Conservation (phyloP, 2,329 filamentous ascomycete genomes). For the Neocucurbitaria cava region DNA sequence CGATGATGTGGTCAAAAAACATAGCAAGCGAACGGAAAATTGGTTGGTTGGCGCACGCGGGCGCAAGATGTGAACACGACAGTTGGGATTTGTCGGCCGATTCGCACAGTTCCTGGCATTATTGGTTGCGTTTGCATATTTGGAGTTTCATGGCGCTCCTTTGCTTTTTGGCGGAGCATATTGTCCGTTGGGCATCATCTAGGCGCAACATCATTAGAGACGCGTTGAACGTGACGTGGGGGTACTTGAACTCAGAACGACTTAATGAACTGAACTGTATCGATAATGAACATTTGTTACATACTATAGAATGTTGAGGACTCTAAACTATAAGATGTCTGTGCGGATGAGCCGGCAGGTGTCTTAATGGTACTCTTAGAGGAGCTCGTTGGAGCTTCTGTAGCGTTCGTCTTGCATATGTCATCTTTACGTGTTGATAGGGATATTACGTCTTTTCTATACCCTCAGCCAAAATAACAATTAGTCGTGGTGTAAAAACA, state of each 20-base stretch:
- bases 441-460: no score
- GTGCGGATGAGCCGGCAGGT: no score
- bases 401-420: no score
- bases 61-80: background rate
- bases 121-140: constrained; percentile 1
- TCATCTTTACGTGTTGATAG: no score
- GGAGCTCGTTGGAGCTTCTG: no score
- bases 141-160: constrained; percentile 21
- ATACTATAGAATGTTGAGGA: no score
- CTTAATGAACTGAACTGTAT: constrained; percentile 34
- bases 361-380: no score
- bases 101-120: background rate
- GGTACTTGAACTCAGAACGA: constrained; percentile 10
- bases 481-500: no score
- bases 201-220: constrained; percentile 9
- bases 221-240: constrained; percentile 4
- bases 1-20: background rate
- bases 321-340: no score
- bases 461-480: no score
- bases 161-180: constrained; percentile 27
- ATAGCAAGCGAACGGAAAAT: background rate
- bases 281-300: constrained; percentile 34
- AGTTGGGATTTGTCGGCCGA: constrained; percentile 5
- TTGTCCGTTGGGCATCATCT: constrained; percentile 31
- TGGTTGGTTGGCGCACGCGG: background rate